A percentile compares a stretch with the other conserved stretches of the same genome.
These are phyloP conservation scores for Erodium moschatum DNA, from an alignment of 441 rosid species.

Conservation along the genomic window DNA sequence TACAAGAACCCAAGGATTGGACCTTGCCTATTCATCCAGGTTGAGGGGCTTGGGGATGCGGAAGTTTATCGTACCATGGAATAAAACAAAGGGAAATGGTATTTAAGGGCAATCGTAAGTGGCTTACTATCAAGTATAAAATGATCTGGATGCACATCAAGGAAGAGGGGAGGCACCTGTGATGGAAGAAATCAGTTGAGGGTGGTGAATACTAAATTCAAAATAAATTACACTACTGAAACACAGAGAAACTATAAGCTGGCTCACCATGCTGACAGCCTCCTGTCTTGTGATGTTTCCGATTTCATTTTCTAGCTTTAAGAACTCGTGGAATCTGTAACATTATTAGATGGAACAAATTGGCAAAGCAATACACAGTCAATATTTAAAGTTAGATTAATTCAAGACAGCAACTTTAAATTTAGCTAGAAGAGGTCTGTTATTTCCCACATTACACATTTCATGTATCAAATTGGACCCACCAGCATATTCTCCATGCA, in stretches of 20 bases:
- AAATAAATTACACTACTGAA: constrained; percentile 6
- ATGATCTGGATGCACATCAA: constrained; percentile 73
- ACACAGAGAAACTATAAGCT: not conserved
- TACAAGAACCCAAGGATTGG: not conserved
- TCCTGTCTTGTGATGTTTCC: constrained; percentile 95
- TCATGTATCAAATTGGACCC: no score
- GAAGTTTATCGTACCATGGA: not conserved
- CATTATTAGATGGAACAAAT: constrained; percentile 14
- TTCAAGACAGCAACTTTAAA: not conserved
- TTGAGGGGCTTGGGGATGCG: not conserved
- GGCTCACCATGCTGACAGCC: constrained; percentile 93
- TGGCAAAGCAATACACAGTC: not conserved
- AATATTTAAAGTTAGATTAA: not conserved
- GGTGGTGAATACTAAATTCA: not conserved
- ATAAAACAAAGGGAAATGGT: not conserved
- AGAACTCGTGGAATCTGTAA: constrained; percentile 86
- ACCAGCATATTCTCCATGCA: no score
- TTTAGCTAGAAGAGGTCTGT: not conserved
- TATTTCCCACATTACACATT: no score
- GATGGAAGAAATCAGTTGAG: constrained; percentile 19
- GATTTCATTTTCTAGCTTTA: constrained; percentile 89
- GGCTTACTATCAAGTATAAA: constrained; percentile 82
- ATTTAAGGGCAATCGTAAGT: constrained; percentile 16
- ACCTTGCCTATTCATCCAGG: not conserved
- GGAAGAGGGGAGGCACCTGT: constrained; percentile 91